phyloP scores from a whole-genome alignment of 352 stramenopile genomes.

The Hyaloperonospora arabidopsidis region DNA sequence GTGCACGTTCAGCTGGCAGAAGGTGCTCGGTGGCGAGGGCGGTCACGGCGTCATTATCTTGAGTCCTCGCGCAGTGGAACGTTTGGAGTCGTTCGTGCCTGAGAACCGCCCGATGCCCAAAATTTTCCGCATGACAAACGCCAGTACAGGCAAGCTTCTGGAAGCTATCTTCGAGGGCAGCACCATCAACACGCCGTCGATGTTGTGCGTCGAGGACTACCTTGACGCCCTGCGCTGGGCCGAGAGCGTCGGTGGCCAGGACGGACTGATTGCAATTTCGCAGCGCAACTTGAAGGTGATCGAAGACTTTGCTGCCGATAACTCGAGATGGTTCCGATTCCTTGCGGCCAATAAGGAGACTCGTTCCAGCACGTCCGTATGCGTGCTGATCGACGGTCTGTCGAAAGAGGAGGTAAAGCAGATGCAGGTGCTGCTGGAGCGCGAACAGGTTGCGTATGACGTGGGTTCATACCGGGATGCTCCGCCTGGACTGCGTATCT shows the following conservation, averaged over 20 bases:
- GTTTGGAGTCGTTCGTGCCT: constrained; percentile 91
- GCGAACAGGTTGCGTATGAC: constrained; percentile 93
- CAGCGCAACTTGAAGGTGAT: constrained; percentile 93
- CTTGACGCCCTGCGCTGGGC: constrained; percentile 96
- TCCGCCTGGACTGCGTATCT: constrained; percentile 96
- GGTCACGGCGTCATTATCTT: constrained; percentile 97
- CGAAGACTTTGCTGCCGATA: constrained; percentile 94
- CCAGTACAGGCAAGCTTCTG: constrained; percentile 91
- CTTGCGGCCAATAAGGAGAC: constrained; percentile 90
- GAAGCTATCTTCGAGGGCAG: constrained; percentile 94
- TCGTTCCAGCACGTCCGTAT: constrained; percentile 96
- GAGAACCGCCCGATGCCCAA: constrained; percentile 91
- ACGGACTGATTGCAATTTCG: constrained; percentile 90
- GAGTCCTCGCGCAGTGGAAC: constrained; percentile 92
- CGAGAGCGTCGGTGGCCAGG: constrained; percentile 90
- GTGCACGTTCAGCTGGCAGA: constrained; percentile 99
- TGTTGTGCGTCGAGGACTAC: constrained; percentile 99
- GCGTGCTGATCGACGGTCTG: constrained; percentile 90
- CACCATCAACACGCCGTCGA: constrained; percentile 99
- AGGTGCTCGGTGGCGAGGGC: constrained; percentile 97
- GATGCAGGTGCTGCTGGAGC: constrained; percentile 93
- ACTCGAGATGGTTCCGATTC: constrained; percentile 95
- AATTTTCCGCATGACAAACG: constrained; percentile 98
- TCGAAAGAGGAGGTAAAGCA: constrained; percentile 94
- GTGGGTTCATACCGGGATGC: constrained; percentile 98